Evolutionary conservation across 805 yeast genomes (phyloP), one percentile per base, ranked within the genome.

Genomic region (Cyberlindnera veronae): DNA sequence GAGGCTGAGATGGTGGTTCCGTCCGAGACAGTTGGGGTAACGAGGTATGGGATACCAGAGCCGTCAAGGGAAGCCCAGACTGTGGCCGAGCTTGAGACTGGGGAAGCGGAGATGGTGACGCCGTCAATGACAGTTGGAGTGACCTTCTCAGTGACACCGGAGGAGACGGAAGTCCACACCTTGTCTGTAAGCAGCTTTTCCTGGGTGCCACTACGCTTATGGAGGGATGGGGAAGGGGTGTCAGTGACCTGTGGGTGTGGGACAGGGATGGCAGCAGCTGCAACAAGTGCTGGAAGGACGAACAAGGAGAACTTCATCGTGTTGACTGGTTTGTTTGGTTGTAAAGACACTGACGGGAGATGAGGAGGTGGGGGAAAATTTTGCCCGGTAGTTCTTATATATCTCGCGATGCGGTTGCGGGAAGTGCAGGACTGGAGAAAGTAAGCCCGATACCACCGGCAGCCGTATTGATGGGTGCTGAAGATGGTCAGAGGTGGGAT

Each of bases 91-190:
- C 43, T 34, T 2, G 65, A 47, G 10, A 62, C 57, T 26, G 75
- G 74, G 3, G 72, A 64, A 8, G 61, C 66, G 9, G 63, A 59
- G 21, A 63, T 58, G 15, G 75, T 70, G 34, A 69, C 74, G 38
- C 66, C 72, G 45, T 70, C 74, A 30, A 66, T 64, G 20, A 76
- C 75, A 2, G 58, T 61, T 3, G 86, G 80, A 1, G 85, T 84
- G 51, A 76, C 69, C 15, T 64, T 66, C 32, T 64, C 59, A 4
- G 63, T 42, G 18, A 46, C 44, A 15, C 58, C 57, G 1, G 58
- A 49, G 19, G 66, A 58, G 8, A 65, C 60, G 1, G 69, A 58
- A 5, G 64, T 64, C 71, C 71, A 67, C 7, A 60, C 49, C 22
- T 48, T 41, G 37, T 55, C 57, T 0, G 54, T 61, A 36, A 56